Conservation (phyloP, 345 rosid species). For the Anacardium occidentale region DNA sequence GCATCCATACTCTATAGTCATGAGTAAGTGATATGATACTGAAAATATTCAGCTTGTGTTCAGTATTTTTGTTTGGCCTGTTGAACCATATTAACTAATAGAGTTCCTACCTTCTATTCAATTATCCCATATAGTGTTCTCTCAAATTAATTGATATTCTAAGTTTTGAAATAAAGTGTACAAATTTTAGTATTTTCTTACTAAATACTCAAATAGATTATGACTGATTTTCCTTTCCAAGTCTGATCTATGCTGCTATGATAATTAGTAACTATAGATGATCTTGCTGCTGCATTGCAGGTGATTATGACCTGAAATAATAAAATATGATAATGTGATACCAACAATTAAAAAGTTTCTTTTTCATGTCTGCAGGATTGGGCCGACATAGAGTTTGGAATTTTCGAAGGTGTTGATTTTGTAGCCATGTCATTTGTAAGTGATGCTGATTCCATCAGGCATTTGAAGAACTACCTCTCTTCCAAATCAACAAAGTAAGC, state of each 20-base stretch:
- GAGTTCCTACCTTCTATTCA: not conserved
- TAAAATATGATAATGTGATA: not conserved
- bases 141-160: not conserved
- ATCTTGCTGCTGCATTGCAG: not conserved
- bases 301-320: not conserved
- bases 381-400: slow-evolving; percentile 62
- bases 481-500: slow-evolving; percentile 55
- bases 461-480: slow-evolving; percentile 52
- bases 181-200: not conserved
- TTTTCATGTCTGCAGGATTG: slow-evolving; percentile 47
- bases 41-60: not conserved
- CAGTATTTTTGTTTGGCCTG: not conserved
- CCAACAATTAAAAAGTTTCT: not conserved
- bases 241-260: not conserved
- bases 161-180: not conserved
- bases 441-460: slow-evolving; percentile 46
- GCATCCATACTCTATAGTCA: not conserved
- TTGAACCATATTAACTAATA: too few species aligned
- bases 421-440: slow-evolving; percentile 65
- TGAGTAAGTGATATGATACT: too few species aligned
- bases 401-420: slow-evolving; percentile 63
- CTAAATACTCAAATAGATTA: not conserved
- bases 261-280: slow-evolving; percentile 1
- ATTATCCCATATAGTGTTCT: not conserved
- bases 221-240: not conserved